Evolutionary conservation across 2,329 filamentous ascomycete species (phyloP).

Genomic region (Drechslerella stenobrocha): DNA sequence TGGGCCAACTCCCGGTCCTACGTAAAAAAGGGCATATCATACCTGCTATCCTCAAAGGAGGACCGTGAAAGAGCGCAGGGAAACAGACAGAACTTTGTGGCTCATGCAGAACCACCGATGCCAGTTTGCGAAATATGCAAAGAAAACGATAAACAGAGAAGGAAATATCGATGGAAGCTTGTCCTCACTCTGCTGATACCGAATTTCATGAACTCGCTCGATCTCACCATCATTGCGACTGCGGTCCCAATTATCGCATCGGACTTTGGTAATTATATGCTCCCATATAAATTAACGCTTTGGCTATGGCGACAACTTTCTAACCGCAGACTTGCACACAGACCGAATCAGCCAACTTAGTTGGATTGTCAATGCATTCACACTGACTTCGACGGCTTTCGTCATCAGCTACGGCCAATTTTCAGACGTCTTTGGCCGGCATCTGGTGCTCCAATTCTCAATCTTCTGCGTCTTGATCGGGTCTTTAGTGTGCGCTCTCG

Average conservation of each 20-base stretch:
- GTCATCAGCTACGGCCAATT: conserved; percentile 69
- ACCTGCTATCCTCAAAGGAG: conserved; percentile 42
- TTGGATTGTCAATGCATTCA: conserved; percentile 72
- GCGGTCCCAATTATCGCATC: conserved; percentile 66
- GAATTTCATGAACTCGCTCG: conserved; percentile 66
- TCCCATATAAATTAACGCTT: neutral
- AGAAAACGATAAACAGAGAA: conserved; percentile 54
- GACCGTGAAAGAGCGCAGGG: conserved; percentile 26
- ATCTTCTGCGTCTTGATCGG: conserved; percentile 65
- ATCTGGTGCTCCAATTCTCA: conserved; percentile 63
- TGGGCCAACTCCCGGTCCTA: conserved; percentile 39
- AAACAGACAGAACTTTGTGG: neutral
- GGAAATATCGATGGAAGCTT: conserved; percentile 64
- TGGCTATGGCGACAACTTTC: neutral
- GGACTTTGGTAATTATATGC: conserved; percentile 63
- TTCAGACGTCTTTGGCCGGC: conserved; percentile 68
- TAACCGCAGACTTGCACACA: neutral
- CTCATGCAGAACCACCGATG: neutral
- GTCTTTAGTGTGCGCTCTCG: conserved; percentile 65
- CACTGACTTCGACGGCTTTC: conserved; percentile 68
- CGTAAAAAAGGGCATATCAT: conserved; percentile 24
- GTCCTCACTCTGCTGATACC: conserved; percentile 65
- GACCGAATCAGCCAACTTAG: conserved; percentile 32
- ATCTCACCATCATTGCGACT: conserved; percentile 67
- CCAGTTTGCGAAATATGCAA: conserved; percentile 51